phyloP scores from a whole-genome alignment of 306 rosid species.

The Lathyrus tuberosus region DNA sequence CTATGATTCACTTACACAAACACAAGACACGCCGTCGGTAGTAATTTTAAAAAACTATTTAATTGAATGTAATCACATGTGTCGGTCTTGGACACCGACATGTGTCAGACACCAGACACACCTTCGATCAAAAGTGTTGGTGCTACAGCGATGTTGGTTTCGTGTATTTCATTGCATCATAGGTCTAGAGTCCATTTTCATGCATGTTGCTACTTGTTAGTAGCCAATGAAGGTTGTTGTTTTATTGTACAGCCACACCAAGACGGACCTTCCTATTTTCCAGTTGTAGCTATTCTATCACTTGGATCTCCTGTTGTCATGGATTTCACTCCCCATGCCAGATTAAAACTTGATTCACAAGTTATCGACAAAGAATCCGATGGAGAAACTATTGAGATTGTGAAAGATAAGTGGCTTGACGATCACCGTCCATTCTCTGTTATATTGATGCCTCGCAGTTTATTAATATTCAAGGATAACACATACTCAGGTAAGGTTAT shows the following conservation, averaged over 20 bases:
- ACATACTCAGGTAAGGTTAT: slow-evolving; percentile 71
- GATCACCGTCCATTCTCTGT: slow-evolving; percentile 61
- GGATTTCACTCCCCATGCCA: slow-evolving; percentile 90
- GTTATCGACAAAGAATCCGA: slow-evolving; percentile 40
- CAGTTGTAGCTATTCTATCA: slow-evolving; percentile 86
- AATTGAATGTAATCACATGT: background rate
- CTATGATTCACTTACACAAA: background rate
- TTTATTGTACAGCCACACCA: slow-evolving; percentile 74
- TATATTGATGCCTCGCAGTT: slow-evolving; percentile 78
- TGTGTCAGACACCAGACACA: background rate
- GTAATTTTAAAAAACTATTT: background rate
- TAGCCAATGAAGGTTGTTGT: slow-evolving; percentile 20
- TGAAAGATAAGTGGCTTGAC: slow-evolving; percentile 47
- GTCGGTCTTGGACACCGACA: background rate
- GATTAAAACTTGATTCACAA: slow-evolving; percentile 49
- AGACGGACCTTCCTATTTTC: slow-evolving; percentile 92
- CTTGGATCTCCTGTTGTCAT: slow-evolving; percentile 84
- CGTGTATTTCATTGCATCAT: background rate
- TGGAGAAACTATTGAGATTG: slow-evolving; percentile 41
- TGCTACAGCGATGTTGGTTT: background rate
- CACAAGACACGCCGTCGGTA: background rate
- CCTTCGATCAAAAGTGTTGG: background rate
- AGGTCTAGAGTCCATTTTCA: slow-evolving; percentile 17
- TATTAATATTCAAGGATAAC: slow-evolving; percentile 81
- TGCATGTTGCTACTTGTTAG: background rate